These are phyloP conservation scores for Cladosporium sp. DNA, from an alignment of 2,329 filamentous ascomycete species.

Conservation along the genomic window DNA sequence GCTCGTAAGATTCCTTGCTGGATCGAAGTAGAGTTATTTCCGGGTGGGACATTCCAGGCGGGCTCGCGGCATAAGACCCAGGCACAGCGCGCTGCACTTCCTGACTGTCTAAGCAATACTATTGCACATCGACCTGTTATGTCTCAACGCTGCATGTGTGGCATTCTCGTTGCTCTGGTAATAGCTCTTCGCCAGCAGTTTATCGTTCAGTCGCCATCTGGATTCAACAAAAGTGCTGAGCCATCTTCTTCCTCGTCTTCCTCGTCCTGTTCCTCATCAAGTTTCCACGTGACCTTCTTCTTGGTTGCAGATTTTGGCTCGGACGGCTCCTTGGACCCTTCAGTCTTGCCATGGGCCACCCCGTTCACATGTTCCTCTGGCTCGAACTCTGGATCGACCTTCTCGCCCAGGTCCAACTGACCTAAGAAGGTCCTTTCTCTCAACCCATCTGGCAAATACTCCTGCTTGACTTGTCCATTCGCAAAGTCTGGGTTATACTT, in stretches of 20 bases:
- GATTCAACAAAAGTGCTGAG: conserved; percentile 8
- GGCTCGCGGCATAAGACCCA: neutral
- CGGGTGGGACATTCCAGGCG: neutral
- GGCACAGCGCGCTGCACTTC: neutral
- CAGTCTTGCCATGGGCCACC: conserved; percentile 26
- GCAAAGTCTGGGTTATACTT: conserved; percentile 94
- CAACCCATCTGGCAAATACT: conserved; percentile 83
- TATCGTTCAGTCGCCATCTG: conserved; percentile 14
- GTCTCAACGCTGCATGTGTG: no score
- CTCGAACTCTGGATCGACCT: conserved; percentile 63
- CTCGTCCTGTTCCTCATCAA: neutral
- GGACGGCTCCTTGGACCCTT: conserved; percentile 23
- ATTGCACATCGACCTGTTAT: neutral
- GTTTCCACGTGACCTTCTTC: conserved; percentile 4
- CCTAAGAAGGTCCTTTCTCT: conserved; percentile 74
- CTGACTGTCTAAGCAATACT: neutral
- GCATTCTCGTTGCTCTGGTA: no score
- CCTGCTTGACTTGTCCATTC: conserved; percentile 79
- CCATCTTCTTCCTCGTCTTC: conserved; percentile 1
- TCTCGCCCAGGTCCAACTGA: conserved; percentile 74
- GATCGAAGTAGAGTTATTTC: no score
- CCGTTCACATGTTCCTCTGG: conserved; percentile 29
- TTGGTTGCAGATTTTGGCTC: neutral
- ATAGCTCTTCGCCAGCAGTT: neutral
- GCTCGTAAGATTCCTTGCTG: neutral